phyloP scores from a whole-genome alignment of 2,329 filamentous ascomycete species.

The Colletotrichum eremochloae region DNA sequence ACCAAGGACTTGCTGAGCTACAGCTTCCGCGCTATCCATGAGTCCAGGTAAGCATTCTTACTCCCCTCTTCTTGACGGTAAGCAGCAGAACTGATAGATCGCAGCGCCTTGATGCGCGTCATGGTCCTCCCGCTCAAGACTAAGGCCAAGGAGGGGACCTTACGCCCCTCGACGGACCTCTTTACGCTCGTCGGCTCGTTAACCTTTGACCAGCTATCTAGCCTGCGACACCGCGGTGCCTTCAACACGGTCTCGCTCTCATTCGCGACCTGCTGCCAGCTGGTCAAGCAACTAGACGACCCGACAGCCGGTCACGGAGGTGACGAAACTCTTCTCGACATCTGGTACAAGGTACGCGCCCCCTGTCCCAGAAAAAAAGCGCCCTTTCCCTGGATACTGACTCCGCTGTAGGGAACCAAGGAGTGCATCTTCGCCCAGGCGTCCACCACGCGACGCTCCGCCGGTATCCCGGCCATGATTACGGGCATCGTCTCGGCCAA shows the following conservation, averaged over 20 bases:
- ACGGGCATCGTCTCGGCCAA: conserved; percentile 83
- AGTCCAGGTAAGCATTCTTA: conserved; percentile 76
- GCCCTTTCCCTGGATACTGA: not conserved
- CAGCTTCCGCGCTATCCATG: conserved; percentile 94
- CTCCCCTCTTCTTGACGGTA: fast-evolving
- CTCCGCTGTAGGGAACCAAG: conserved; percentile 67
- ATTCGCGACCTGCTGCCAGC: conserved; percentile 83
- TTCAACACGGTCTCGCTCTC: conserved; percentile 94
- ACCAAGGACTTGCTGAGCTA: conserved; percentile 94
- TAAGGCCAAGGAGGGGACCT: conserved; percentile 56
- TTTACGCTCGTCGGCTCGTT: conserved; percentile 78
- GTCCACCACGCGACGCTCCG: conserved; percentile 89
- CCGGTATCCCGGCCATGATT: conserved; percentile 89
- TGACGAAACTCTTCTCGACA: conserved; percentile 64
- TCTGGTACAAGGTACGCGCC: conserved; percentile 76
- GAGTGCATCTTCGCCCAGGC: conserved; percentile 80
- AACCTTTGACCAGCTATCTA: conserved; percentile 85
- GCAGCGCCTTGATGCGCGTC: conserved; percentile 77
- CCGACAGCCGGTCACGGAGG: conserved; percentile 40
- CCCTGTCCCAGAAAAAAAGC: not conserved
- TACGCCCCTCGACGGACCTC: conserved; percentile 64
- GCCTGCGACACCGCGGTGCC: conserved; percentile 88
- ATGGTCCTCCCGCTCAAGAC: conserved; percentile 69
- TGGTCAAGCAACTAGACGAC: conserved; percentile 63
- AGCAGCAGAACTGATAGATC: conserved; percentile 12